Base-by-base conservation (phyloP, 768 basidiomycete species). In the Lactifluus subvellereus region DNA sequence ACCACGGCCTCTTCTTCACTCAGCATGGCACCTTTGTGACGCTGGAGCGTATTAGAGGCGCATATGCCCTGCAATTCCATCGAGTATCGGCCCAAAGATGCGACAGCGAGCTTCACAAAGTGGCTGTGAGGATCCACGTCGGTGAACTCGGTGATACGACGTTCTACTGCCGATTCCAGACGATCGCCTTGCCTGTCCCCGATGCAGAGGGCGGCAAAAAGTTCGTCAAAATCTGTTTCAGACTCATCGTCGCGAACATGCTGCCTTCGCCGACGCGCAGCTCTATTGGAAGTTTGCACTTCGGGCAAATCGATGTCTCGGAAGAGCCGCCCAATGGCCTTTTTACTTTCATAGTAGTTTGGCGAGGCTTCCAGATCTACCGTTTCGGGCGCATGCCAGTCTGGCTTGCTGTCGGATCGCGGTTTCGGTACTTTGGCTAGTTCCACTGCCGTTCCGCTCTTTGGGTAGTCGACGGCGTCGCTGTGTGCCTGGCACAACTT, bases 371-470 rank as follows among this genome's bases (percentile, higher is more conserved):
- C 69, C 16, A 56, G 47, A 14, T 74, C 72, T 18, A 79, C 70
- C 0, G 79, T 84, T 72, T 88, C 86, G 18, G 84, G 85, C 2
- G 84, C 85, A 69, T 79, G 76, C 85, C 86, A 88, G 70, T 88
- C 86, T 9, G 86, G 87, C 66, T 79, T 61, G n/a, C 43, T 32
- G 1, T 59, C 58, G 51, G 67, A 68, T 20, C 75, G 74, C n/a
- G 77, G 71, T 67, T 71, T 79, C 3, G 87, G 83, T 33, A 86
- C 78, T 0, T 48, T 38, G 2, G 59, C 11, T 6, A 71, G 9
- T 1, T 70, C 61, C 10, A 78, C 77, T 0, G 76, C 72, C 9
- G 66, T 64, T 14, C 77, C 67, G 18, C 79, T 81, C 70, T 85
- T 86, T 0, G 84, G 83, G 66, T 83, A 88, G 70, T 88, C 86